Conservation (phyloP, 352 stramenopile genomes). For the Phytopythium kandeliae region DNA sequence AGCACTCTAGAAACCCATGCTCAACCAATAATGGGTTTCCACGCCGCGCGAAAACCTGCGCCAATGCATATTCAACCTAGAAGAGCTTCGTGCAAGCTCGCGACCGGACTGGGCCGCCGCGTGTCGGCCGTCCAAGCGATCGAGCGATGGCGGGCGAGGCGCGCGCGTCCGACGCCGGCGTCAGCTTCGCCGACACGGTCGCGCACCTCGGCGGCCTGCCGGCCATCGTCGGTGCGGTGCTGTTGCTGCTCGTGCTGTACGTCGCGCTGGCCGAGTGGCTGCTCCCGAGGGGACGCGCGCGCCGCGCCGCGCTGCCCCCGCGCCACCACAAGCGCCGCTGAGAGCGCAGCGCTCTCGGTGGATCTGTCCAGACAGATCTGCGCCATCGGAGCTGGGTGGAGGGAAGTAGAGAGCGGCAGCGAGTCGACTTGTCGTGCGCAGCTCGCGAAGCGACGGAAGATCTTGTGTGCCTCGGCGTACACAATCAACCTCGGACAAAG, state of each 20-base stretch:
- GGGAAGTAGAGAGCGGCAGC: too few relatives aligned
- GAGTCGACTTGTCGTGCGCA: too few relatives aligned
- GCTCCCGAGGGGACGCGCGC: slow-evolving; percentile 24
- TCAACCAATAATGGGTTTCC: neutral
- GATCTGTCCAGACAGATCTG: too few relatives aligned
- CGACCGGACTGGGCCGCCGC: too few relatives aligned
- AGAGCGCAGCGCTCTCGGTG: too few relatives aligned
- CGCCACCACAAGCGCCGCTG: slow-evolving; percentile 9
- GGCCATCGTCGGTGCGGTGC: slow-evolving; percentile 18
- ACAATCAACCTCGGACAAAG: too few relatives aligned
- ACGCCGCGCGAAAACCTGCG: slow-evolving; percentile 5
- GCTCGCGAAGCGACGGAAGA: too few relatives aligned
- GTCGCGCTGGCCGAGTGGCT: slow-evolving; percentile 40
- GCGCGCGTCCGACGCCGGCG: neutral
- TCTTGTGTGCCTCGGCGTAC: too few relatives aligned
- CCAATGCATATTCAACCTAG: slow-evolving; percentile 18
- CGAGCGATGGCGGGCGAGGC: neutral
- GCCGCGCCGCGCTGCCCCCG: neutral
- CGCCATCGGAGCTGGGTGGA: too few relatives aligned
- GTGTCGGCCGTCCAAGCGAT: neutral
- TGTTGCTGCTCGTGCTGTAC: slow-evolving; percentile 31
- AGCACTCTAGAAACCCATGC: slow-evolving; percentile 2
- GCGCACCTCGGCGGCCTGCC: slow-evolving; percentile 29
- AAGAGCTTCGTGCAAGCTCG: slow-evolving; percentile 10
- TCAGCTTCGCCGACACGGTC: slow-evolving; percentile 41